Conservation (phyloP, 2,329 filamentous ascomycete genomes). For the Pseudogymnoascus sp. region DNA sequence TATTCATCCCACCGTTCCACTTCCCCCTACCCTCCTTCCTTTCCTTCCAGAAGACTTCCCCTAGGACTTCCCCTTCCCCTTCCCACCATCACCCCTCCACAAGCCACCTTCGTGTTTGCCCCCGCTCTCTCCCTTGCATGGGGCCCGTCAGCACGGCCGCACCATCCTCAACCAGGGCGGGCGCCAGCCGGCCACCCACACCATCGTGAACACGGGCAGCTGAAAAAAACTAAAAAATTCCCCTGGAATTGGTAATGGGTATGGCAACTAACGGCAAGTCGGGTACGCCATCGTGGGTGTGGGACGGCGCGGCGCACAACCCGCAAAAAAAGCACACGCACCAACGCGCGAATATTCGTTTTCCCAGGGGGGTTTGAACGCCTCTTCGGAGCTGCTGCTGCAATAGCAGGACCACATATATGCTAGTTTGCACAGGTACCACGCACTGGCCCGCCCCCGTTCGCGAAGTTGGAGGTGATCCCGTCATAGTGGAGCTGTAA, state of each 20-base stretch:
- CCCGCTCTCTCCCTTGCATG: background rate
- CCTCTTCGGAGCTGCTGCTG: background rate
- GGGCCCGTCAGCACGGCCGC: background rate
- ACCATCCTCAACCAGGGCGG: background rate
- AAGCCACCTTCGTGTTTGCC: background rate
- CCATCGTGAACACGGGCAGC: background rate
- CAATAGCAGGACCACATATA: background rate
- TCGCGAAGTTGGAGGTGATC: background rate
- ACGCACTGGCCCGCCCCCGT: constrained; percentile 1
- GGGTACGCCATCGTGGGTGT: background rate
- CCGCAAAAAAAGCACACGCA: background rate
- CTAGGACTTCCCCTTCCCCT: background rate
- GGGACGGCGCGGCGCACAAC: background rate
- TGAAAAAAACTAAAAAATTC: background rate
- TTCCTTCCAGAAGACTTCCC: background rate
- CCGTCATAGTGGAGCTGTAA: constrained; percentile 3
- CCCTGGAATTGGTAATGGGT: constrained; percentile 1
- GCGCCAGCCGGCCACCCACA: background rate
- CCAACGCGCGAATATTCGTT: constrained; percentile 4
- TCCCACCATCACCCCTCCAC: background rate
- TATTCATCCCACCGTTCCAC: background rate
- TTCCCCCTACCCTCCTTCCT: background rate
- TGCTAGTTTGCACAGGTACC: background rate
- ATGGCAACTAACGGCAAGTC: constrained; percentile 2
- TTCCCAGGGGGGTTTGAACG: background rate